Percentiles rank a stretch among this genome's conserved stretches.
These are phyloP conservation scores for Puya raimondii DNA, from an alignment of 176 grass and related monocot genomes.

Conservation along the genomic window DNA sequence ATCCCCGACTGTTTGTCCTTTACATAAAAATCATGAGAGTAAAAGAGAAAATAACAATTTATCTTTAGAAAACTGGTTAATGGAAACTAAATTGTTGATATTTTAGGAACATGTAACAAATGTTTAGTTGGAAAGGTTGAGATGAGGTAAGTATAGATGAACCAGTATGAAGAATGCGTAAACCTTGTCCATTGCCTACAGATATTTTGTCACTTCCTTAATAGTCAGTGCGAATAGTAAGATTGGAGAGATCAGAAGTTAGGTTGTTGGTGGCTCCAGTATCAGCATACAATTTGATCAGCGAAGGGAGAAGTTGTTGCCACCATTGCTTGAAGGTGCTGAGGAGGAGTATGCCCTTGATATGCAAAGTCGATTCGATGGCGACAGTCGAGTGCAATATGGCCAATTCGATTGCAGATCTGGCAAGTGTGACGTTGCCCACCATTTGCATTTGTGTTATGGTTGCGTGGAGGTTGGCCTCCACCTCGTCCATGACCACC, in stretches of 20 bases:
- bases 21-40: background rate
- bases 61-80: background rate
- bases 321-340: background rate
- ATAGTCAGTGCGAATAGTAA: background rate
- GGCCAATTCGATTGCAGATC: background rate
- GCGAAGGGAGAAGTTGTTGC: background rate
- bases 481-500: too few relatives aligned
- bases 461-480: too few relatives aligned
- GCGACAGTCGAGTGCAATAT: background rate
- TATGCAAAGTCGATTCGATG: background rate
- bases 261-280: background rate
- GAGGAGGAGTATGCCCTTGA: background rate
- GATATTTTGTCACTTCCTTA: background rate
- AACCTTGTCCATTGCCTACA: background rate
- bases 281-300: background rate
- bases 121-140: too few relatives aligned
- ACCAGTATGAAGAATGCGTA: background rate
- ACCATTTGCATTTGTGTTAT: too few relatives aligned
- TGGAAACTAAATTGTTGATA: background rate
- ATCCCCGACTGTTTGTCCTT: background rate
- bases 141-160: background rate
- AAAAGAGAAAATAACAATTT: background rate
- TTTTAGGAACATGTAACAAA: background rate
- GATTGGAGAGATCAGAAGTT: background rate
- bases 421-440: background rate